Percentiles rank a stretch among this genome's conserved stretches.
phyloP scores from a whole-genome alignment of 495 filamentous ascomycete genomes.

The Terfezia claveryi region DNA sequence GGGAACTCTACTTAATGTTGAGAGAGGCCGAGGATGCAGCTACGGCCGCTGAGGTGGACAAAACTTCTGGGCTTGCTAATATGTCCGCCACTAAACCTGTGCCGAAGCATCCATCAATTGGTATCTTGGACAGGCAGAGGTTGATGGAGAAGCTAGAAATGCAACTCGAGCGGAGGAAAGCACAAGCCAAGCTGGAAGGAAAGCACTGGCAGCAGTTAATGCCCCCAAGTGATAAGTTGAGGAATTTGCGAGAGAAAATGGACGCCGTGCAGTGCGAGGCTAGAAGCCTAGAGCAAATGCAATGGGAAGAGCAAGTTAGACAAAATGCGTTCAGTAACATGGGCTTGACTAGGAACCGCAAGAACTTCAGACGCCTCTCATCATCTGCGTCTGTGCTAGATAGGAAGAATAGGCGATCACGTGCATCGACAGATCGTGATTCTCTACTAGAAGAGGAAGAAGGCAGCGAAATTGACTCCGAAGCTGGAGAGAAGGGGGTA shows the following conservation, averaged over 20 bases:
- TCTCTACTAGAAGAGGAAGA: background rate
- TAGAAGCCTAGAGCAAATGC: slow-evolving; percentile 23
- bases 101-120: slow-evolving; percentile 26
- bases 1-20: slow-evolving; percentile 95
- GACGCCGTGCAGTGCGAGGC: slow-evolving; percentile 34
- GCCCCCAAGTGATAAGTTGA: slow-evolving; percentile 72
- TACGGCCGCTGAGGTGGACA: slow-evolving; percentile 50
- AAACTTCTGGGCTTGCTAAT: slow-evolving; percentile 15
- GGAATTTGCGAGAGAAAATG: slow-evolving; percentile 87
- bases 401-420: background rate
- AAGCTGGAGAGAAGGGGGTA: slow-evolving; percentile 29
- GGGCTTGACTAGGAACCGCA: background rate
- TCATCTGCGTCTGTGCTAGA: no score
- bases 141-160: slow-evolving; percentile 83
- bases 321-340: slow-evolving; percentile 17
- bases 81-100: background rate
- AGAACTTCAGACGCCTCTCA: background rate
- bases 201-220: slow-evolving; percentile 70
- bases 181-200: slow-evolving; percentile 91
- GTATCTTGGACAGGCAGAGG: slow-evolving; percentile 76
- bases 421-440: background rate
- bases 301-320: slow-evolving; percentile 30
- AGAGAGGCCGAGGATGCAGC: slow-evolving; percentile 93
- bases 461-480: slow-evolving; percentile 20
- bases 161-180: slow-evolving; percentile 91